These are phyloP conservation scores for Epichloe scottii DNA, from an alignment of 2,329 filamentous ascomycete genomes.

Conservation along the genomic window DNA sequence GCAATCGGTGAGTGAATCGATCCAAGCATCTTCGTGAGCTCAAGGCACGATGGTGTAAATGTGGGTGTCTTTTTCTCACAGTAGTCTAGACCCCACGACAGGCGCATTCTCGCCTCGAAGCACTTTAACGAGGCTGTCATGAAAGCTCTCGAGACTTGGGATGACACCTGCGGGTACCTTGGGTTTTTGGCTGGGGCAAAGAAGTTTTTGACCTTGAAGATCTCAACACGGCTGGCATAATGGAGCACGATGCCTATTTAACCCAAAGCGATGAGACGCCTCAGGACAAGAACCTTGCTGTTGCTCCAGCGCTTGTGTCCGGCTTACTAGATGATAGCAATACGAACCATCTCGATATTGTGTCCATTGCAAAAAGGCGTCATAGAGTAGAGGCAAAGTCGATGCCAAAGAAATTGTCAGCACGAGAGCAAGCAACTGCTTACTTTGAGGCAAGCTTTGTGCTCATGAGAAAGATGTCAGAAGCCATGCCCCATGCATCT, in stretches of 20 bases:
- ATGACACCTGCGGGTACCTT: too few relatives aligned
- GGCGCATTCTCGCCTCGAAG: too few relatives aligned
- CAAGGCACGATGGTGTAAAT: too few relatives aligned
- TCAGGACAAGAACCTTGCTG: not conserved
- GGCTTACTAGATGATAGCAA: not conserved
- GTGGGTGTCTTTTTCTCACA: too few relatives aligned
- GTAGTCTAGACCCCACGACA: too few relatives aligned
- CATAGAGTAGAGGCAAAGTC: not conserved
- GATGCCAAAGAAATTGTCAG: not conserved
- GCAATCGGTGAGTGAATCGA: too few relatives aligned
- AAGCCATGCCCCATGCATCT: not conserved
- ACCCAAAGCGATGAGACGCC: not conserved
- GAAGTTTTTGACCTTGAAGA: too few relatives aligned
- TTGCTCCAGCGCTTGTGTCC: not conserved
- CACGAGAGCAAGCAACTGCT: not conserved
- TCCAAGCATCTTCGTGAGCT: too few relatives aligned
- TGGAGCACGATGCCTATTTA: not conserved
- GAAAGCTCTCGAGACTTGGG: too few relatives aligned
- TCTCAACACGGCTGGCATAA: not conserved
- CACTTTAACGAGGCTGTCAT: too few relatives aligned
- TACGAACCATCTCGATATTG: not conserved
- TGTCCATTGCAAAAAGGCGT: not conserved
- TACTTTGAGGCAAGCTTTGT: not conserved
- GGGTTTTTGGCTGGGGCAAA: too few relatives aligned
- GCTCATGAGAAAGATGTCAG: not conserved